A percentile compares a stretch with the other conserved stretches of the same genome.
phyloP scores from a whole-genome alignment of 2,329 filamentous ascomycete genomes.

The Exophiala bonariae region DNA sequence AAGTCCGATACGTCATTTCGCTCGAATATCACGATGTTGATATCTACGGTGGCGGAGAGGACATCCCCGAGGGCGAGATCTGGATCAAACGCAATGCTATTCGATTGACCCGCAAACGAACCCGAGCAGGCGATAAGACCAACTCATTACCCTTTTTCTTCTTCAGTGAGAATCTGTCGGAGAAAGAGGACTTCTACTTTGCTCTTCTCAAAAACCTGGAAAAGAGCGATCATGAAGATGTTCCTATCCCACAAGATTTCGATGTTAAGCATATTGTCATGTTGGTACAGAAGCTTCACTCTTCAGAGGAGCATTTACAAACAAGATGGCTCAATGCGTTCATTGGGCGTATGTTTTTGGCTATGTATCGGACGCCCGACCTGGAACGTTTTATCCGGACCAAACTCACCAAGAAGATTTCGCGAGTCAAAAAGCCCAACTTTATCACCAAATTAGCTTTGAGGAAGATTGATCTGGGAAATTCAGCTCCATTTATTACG shows the following conservation, averaged over 20 bases:
- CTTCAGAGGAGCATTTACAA: constrained; percentile 85
- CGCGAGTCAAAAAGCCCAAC: constrained; percentile 84
- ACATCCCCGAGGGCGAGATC: constrained; percentile 85
- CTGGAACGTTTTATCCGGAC: constrained; percentile 75
- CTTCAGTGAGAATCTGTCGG: constrained; percentile 92
- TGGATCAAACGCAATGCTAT: constrained; percentile 95
- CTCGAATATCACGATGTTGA: constrained; percentile 83
- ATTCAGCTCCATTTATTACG: constrained; percentile 82
- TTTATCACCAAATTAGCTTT: constrained; percentile 86
- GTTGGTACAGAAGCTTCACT: constrained; percentile 85
- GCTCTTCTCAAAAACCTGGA: constrained; percentile 83
- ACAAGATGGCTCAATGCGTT: constrained; percentile 93
- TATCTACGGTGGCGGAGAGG: constrained; percentile 76
- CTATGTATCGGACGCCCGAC: constrained; percentile 79
- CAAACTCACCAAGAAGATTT: constrained; percentile 95
- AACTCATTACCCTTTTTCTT: constrained; percentile 83
- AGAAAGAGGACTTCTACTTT: constrained; percentile 98
- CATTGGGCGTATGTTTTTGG: constrained; percentile 83
- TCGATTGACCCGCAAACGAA: constrained; percentile 67
- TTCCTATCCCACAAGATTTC: constrained; percentile 72
- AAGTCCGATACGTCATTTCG: constrained; percentile 94
- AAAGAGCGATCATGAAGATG: constrained; percentile 57
- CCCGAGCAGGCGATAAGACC: constrained; percentile 54
- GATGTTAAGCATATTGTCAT: constrained; percentile 84
- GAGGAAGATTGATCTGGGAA: constrained; percentile 79